Base-by-base conservation (phyloP, 768 basidiomycete species). In the Gautieria morchelliformis region DNA sequence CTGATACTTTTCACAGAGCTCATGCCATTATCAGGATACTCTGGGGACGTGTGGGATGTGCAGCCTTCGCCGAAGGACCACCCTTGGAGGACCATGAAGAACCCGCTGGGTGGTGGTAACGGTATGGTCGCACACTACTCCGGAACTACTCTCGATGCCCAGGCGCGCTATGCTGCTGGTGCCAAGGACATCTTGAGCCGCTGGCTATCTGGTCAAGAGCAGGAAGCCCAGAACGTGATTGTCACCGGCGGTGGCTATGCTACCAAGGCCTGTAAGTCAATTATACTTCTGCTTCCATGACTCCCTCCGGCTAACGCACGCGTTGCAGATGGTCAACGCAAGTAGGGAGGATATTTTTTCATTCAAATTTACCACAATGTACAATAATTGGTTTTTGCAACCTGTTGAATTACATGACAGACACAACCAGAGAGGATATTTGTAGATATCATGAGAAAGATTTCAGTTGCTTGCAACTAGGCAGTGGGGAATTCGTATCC, bases 51-150 rank as follows among this genome's bases (percentile, higher is more conserved):
- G 44, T 89, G 89, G 91, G 80, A 89, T 63, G 83, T 86, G 49
- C 91, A 94, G 67, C 92, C 93, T 44, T 85, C 92, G 10, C 89
- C 90, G 2, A 79, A 75, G 62, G 86, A 93, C 70, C 93, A 95
- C 72, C 72, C 85, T 48, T 94, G 89, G 93, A 79, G 92, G 53
- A 83, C 80, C 19, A 78, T 82, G 76, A 84, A 86, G 74, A 91
- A 92, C 74, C 80, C 82, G 22, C 78, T 87, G 7, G 85, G 83
- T 17, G 89, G 81, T 60, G 92, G 92, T 22, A 94, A 96, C 72
- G 91, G 87, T 64, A 93, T 93, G 82, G 87, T 89, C 5, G 84
- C 88, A 12, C 87, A 89, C 67, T 90, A 89, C 73, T 88, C 85
- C 63, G 90, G 92, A 40, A 92, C 90, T 8, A 92, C 90, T 22